phyloP scores from a whole-genome alignment of 1,284 basidiomycete genomes.

The Puccinia hordei region DNA sequence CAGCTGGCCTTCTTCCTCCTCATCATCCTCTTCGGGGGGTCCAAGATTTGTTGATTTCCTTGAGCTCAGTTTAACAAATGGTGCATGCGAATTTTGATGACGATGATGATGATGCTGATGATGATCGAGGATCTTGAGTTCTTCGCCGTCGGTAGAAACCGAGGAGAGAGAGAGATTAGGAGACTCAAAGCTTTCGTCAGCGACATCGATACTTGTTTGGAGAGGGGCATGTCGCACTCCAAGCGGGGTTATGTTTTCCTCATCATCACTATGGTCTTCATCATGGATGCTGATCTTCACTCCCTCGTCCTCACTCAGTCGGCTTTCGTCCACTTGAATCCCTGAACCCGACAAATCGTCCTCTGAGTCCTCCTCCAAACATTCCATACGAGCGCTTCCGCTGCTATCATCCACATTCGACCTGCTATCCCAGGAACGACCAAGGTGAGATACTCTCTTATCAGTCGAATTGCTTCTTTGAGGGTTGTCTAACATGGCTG shows the following conservation, averaged over 20 bases:
- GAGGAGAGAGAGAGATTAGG: conserved; percentile 18
- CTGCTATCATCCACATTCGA: neutral
- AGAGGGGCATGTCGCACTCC: neutral
- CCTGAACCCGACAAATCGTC: conserved; percentile 45
- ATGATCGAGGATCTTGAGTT: conserved; percentile 9
- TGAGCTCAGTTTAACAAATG: conserved; percentile 9
- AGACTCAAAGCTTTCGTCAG: conserved; percentile 20
- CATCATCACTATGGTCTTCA: conserved; percentile 27
- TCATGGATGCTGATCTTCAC: conserved; percentile 29
- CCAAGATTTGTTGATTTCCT: neutral
- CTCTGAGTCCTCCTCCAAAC: conserved; percentile 38
- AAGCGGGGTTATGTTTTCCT: neutral
- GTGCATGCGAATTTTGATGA: neutral
- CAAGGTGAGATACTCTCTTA: neutral
- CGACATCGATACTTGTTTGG: conserved; percentile 9
- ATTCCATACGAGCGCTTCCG: conserved; percentile 9
- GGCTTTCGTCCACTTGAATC: conserved; percentile 39
- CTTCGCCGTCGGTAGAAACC: conserved; percentile 16
- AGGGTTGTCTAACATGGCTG: neutral
- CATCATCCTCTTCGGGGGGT: neutral
- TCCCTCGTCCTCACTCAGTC: conserved; percentile 45
- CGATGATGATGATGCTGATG: neutral
- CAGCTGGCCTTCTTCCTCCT: conserved; percentile 4
- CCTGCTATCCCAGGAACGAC: neutral
- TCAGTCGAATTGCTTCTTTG: neutral